Conservation (phyloP, 1,284 basidiomycete genomes). For the Apiotrichum gamsii region DNA sequence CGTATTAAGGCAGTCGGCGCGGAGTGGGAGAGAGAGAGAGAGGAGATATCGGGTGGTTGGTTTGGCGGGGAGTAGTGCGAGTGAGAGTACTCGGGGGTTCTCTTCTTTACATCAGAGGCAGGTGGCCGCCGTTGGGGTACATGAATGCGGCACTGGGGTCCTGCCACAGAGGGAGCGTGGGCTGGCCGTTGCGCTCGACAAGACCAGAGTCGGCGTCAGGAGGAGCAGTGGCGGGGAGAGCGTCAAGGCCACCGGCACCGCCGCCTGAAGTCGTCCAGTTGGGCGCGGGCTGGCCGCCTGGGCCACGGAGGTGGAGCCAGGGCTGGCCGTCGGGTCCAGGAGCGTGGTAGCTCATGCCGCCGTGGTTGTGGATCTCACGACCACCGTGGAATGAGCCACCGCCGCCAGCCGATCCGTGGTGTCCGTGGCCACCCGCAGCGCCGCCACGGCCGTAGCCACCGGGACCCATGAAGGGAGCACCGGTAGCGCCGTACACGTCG, state of each 20-base stretch:
- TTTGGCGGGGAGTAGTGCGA: no score
- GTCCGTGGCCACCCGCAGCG: conserved; percentile 8
- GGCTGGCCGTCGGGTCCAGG: conserved; percentile 44
- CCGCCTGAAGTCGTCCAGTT: conserved; percentile 26
- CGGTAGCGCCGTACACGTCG: conserved; percentile 45
- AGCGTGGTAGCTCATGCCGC: conserved; percentile 42
- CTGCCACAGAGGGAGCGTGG: conserved; percentile 18
- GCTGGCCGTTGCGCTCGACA: conserved; percentile 16
- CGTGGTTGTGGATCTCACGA: conserved; percentile 32
- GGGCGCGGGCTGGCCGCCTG: conserved; percentile 33
- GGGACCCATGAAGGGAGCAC: conserved; percentile 32
- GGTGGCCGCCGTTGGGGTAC: conserved; percentile 21
- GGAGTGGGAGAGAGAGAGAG: no score
- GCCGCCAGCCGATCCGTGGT: conserved; percentile 9
- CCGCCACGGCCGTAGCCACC: conserved; percentile 23
- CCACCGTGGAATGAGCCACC: conserved; percentile 16
- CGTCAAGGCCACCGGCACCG: conserved; percentile 14
- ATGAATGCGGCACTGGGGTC: conserved; percentile 19
- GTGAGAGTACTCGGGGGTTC: not conserved
- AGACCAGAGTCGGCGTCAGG: conserved; percentile 15
- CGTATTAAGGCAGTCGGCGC: not conserved
- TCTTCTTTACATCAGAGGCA: conserved; percentile 17
- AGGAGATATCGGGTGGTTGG: no score
- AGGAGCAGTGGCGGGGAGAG: conserved; percentile 19
- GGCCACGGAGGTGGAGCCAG: conserved; percentile 43